Evolutionary conservation across 2,329 filamentous ascomycete species (phyloP), one percentile per base, ranked within the genome.

Genomic region (Daldinia eschscholtzii): DNA sequence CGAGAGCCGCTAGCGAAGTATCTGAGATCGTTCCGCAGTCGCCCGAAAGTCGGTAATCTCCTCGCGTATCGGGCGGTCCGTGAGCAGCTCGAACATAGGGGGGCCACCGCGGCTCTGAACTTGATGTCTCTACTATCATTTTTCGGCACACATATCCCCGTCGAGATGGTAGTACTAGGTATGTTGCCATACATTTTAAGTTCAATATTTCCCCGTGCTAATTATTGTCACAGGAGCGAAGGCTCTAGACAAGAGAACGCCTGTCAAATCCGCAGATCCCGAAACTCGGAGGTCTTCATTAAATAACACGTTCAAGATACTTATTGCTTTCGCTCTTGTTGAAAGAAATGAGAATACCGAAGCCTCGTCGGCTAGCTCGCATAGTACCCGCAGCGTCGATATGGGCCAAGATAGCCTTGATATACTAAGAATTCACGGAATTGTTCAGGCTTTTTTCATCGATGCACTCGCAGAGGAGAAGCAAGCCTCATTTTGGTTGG

Each of bases 111-210:
- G 61, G 89, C 90, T 0, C 78, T 91, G 56, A 91, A 91, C 73
- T 77, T 92, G 39, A 88, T 92, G 70, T 87, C 87, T 23, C 79
- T 92, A 12, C 78, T 92, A 13, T 87, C 87, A 1, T 92, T 92
- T 73, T 88, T 91, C 61, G 87, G 88, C 44, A 88, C 89, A 62
- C 84, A 89, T 63, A 83, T 92, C 4, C 91, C 91, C 0, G 88
- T 92, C 23, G 89, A 89, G 62, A 87, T 93, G 82, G 80, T 92
- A 12, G 81, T 81, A 33, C 80, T 91, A 15, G 89, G 89, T 77
- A 77, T 72, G 80, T 69, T 52, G 15, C 33, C 12, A 30, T 9
- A 48, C n/a, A 39, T 57, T 39, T 15, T 5, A n/a, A 15, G 7
- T 23, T 23, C 7, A 6, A 3, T 6, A 1, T 26, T 50, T 10